Evolutionary conservation across 2,329 filamentous ascomycete species (phyloP).

Genomic region (Proliferodiscus dingleyae): DNA sequence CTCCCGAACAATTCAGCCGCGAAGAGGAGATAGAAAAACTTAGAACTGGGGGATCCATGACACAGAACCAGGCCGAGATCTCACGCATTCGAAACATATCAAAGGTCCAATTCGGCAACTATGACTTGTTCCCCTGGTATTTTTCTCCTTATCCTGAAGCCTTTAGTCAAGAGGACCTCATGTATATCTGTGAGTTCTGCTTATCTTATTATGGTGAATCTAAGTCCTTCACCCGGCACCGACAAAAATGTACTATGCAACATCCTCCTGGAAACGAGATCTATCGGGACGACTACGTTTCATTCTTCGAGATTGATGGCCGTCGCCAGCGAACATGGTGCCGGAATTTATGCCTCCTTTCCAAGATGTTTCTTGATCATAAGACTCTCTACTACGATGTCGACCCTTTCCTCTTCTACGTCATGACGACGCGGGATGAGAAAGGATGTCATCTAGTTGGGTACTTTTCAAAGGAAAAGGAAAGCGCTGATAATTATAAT

Average conservation of each 20-base stretch:
- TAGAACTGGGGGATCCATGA: conserved; percentile 93
- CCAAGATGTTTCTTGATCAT: conserved; percentile 94
- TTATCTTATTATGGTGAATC: conserved; percentile 82
- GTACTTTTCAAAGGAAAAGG: conserved; percentile 99
- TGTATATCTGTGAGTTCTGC: conserved; percentile 98
- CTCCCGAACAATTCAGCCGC: conserved; percentile 53
- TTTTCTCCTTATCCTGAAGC: conserved; percentile 93
- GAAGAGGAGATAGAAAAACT: conserved; percentile 96
- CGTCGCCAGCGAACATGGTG: conserved; percentile 93
- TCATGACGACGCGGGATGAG: conserved; percentile 87
- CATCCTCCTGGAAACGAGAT: conserved; percentile 98
- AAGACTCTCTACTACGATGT: conserved; percentile 99
- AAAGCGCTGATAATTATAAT: conserved; percentile 94
- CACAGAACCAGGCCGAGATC: conserved; percentile 95
- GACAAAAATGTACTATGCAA: conserved; percentile 81
- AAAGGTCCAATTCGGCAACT: conserved; percentile 87
- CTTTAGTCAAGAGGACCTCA: conserved; percentile 82
- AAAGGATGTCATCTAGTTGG: conserved; percentile 93
- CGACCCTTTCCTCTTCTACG: conserved; percentile 98
- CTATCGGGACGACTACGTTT: conserved; percentile 89
- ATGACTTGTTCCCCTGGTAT: conserved; percentile 95
- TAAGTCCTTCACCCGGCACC: conserved; percentile 79
- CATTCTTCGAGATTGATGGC: conserved; percentile 96
- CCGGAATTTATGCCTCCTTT: conserved; percentile 88
- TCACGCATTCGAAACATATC: conserved; percentile 93